Percentiles rank a stretch among this genome's conserved stretches.
Conservation (phyloP, 495 filamentous ascomycete species). For the Hypoxylon lienhwacheense region DNA sequence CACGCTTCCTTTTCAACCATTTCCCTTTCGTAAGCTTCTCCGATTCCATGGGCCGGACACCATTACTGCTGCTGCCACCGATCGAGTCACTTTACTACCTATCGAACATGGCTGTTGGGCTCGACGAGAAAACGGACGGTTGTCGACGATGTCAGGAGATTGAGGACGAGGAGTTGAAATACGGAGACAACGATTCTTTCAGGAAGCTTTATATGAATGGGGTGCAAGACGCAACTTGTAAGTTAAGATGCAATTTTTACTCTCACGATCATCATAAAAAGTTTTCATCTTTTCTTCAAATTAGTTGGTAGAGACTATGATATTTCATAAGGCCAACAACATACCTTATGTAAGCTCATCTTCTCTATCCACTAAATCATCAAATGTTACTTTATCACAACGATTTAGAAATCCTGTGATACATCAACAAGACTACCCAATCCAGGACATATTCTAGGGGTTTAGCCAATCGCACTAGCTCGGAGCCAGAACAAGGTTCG, state of each 20-base stretch:
- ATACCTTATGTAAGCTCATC: not conserved
- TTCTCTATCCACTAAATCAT: not conserved
- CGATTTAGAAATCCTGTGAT: conserved; percentile 2
- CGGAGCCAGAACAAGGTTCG: not conserved
- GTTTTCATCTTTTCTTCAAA: no score
- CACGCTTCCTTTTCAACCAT: not conserved
- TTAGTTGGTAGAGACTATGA: not conserved
- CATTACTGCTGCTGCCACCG: not conserved
- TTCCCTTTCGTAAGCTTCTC: conserved; percentile 2
- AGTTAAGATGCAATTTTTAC: conserved; percentile 2
- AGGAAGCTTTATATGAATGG: not conserved
- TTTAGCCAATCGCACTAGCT: conserved; percentile 21
- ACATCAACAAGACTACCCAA: conserved; percentile 17
- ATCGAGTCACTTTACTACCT: not conserved
- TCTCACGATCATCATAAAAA: no score
- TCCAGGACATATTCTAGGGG: conserved; percentile 11
- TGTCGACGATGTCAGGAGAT: conserved; percentile 34
- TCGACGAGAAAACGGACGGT: conserved; percentile 8
- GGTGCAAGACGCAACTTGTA: conserved; percentile 4
- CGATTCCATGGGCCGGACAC: not conserved
- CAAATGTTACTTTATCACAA: not conserved
- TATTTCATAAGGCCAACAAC: not conserved
- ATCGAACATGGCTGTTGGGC: conserved; percentile 31
- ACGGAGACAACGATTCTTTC: conserved; percentile 11
- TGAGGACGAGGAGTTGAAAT: conserved; percentile 30